These are phyloP conservation scores for Chlamydomonas incerta DNA, from an alignment of 139 green algal species.

Conservation along the genomic window DNA sequence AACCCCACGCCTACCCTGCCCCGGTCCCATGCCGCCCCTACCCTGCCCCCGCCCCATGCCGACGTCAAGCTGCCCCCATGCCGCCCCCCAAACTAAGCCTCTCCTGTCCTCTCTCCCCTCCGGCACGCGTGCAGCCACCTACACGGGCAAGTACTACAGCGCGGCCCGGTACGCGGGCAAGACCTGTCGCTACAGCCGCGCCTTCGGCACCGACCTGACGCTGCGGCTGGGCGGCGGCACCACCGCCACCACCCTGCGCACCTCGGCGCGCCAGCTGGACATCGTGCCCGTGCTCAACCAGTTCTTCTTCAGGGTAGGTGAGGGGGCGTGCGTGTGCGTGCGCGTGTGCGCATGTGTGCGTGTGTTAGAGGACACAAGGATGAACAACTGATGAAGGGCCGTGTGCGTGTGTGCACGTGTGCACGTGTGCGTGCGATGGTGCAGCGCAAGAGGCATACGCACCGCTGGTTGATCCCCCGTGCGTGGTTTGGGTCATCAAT, in stretches of 20 bases:
- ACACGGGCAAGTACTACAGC: conserved; percentile 10
- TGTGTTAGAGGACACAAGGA: too few relatives aligned
- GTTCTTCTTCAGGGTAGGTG: conserved; percentile 30
- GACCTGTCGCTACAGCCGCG: conserved; percentile 10
- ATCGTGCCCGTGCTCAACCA: conserved; percentile 39
- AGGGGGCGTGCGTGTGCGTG: too few relatives aligned
- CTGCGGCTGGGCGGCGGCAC: neutral
- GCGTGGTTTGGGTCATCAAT: neutral
- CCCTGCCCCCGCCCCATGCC: too few relatives aligned
- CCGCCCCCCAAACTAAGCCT: too few relatives aligned
- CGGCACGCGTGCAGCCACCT: neutral
- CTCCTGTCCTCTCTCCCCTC: too few relatives aligned
- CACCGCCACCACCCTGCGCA: conserved; percentile 15
- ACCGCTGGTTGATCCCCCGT: neutral
- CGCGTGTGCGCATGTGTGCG: too few relatives aligned
- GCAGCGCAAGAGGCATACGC: neutral
- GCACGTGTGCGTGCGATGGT: neutral
- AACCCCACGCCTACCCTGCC: too few relatives aligned
- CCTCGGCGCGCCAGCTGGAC: neutral
- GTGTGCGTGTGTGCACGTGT: too few relatives aligned
- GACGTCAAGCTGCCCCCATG: too few relatives aligned
- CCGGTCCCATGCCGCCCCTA: too few relatives aligned
- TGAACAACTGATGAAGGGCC: too few relatives aligned
- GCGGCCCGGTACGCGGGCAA: neutral
- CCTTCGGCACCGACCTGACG: conserved; percentile 12